Evolutionary conservation across 257 asterid genomes (phyloP).

Genomic region (Jacaranda mimosifolia): DNA sequence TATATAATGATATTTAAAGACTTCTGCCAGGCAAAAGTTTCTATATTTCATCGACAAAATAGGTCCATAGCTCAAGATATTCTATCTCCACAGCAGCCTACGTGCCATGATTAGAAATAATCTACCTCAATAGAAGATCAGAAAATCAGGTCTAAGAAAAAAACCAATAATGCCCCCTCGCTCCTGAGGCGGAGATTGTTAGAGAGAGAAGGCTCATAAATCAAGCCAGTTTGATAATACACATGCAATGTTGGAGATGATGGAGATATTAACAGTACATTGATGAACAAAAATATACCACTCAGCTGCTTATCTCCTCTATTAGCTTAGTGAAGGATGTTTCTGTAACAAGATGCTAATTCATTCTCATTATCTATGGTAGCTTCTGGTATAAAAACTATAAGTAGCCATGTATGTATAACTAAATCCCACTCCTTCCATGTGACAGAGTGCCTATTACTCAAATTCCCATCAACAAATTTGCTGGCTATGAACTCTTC

Average conservation of each 20-base stretch:
- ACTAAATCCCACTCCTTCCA: neutral
- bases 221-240: no score
- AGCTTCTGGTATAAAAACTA: neutral
- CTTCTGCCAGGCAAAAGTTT: neutral
- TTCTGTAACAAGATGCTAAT: neutral
- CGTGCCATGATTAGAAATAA: neutral
- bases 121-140: neutral
- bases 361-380: no score
- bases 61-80: neutral
- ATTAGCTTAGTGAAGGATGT: neutral
- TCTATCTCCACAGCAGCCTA: neutral
- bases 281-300: no score
- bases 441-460: neutral
- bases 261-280: no score
- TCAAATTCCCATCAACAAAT: neutral
- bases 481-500: neutral
- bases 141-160: no score
- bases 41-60: neutral
- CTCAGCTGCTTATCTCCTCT: neutral
- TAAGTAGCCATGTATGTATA: neutral
- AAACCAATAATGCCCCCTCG: no score
- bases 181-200: no score
- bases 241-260: no score
- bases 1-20: neutral
- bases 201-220: no score